Conservation (phyloP, 257 asterid species). For the Cruciata laevipes region DNA sequence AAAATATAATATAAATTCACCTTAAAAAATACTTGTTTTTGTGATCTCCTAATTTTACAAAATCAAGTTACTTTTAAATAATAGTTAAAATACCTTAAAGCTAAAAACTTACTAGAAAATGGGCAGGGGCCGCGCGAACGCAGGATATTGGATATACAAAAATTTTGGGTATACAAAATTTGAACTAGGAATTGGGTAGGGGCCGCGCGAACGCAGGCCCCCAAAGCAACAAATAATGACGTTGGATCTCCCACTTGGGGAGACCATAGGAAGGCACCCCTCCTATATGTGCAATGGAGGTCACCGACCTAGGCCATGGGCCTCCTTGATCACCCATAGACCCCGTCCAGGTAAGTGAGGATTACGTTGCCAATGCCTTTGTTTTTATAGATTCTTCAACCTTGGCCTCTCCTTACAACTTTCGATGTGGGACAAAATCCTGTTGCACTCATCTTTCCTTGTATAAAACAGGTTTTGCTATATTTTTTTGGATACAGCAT, state of each 20-base stretch:
- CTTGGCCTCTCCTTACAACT: background rate
- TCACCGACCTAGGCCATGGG: background rate
- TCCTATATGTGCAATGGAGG: background rate
- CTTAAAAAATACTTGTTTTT: too few species aligned
- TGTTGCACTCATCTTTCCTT: too few species aligned
- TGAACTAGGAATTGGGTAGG: background rate
- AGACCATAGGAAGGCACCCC: background rate
- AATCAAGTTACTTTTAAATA: too few species aligned
- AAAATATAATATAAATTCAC: too few species aligned
- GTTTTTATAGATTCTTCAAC: background rate
- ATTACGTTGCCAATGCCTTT: background rate
- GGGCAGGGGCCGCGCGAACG: too few species aligned
- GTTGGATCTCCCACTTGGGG: background rate
- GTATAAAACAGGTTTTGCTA: too few species aligned
- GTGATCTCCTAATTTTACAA: too few species aligned
- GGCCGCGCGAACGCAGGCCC: constrained; percentile 27
- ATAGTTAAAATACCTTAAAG: too few species aligned
- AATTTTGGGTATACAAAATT: too few species aligned
- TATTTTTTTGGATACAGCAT: too few species aligned
- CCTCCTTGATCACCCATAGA: background rate
- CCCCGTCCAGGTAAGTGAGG: background rate
- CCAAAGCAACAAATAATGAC: background rate
- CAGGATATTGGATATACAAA: too few species aligned
- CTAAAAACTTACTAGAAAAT: too few species aligned
- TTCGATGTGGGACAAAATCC: background rate